phyloP scores from a whole-genome alignment of 2,329 filamentous ascomycete species.

The Scopulariopsis brevicaulis region DNA sequence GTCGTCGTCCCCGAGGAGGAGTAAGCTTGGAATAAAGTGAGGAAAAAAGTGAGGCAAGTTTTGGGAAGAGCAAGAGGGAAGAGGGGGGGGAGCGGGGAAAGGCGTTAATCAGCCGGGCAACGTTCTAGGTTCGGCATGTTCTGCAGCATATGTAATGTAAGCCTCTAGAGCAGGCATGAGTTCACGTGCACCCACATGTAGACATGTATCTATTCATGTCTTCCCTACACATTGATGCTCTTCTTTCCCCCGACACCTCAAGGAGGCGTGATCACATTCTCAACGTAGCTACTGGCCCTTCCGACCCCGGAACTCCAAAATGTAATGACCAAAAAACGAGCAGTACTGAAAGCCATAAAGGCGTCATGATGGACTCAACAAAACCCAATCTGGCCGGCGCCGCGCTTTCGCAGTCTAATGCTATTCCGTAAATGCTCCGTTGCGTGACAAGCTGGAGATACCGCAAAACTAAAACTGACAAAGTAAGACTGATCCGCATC shows the following conservation, averaged over 20 bases:
- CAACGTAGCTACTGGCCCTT: neutral
- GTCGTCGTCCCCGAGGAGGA: slow-evolving; percentile 48
- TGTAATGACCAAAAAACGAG: neutral
- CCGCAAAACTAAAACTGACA: slow-evolving; percentile 4
- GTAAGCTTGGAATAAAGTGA: slow-evolving; percentile 5
- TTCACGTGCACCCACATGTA: neutral
- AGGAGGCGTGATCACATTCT: neutral
- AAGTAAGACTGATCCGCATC: neutral
- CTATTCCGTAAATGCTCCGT: slow-evolving; percentile 4
- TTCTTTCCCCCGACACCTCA: neutral
- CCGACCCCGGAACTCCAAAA: neutral
- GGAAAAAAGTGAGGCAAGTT: neutral
- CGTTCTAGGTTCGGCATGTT: too few species aligned
- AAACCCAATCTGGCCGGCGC: slow-evolving; percentile 1
- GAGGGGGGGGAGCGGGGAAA: neutral
- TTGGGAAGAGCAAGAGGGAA: neutral
- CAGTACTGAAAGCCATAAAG: neutral
- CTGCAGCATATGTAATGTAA: too few species aligned
- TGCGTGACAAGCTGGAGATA: neutral
- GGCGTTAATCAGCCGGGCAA: too few species aligned
- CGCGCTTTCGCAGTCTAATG: slow-evolving; percentile 6
- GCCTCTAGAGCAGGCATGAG: too few species aligned
- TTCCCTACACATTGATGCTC: neutral
- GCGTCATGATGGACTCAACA: neutral
- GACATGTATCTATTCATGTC: neutral